Base-by-base conservation (phyloP, 2,329 filamentous ascomycete species). In the Aphanocladium album region DNA sequence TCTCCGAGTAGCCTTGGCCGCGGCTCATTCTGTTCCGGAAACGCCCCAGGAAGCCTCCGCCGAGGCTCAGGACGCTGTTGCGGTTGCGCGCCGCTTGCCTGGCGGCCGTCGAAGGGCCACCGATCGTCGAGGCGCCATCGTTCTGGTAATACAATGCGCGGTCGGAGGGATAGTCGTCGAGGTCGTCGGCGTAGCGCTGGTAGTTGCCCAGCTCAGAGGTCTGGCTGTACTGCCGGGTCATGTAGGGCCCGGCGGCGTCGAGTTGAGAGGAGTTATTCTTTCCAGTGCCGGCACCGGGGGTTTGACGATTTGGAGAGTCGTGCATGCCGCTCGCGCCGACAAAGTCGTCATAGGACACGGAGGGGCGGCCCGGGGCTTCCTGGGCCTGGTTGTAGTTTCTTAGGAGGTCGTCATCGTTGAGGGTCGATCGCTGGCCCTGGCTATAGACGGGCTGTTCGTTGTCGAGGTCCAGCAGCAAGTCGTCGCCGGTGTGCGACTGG, bases 281-380 rank as follows among this genome's bases (percentile, higher is more conserved):
- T 9, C 25, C 57, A 23, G 47, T 37, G 47, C 54, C 57, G 37
- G 45, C 45, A 33, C 41, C 58, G 21, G 58, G 52, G n/a, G n/a
- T n/a, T 30, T 63, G 43, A 54, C 60, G 17, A 62, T 21, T 51
- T 62, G 61, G 59, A 57, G 61, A 62, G 45, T 30, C 33, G 45
- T 37, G 43, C 61, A 46, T 78, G 75, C 65, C 76, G 77, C 58
- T 74, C 54, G 80, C 86, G 65, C 93, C 93, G 64, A 98, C 88
- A 73, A 97, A 98, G 69, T 95, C 89, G 80, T 97, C 93, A 76
- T 97, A 97, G 62, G 92, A 96, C 57, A 93, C 87, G 27, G 93
- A 97, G 57, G 92, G 90, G 66, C 93, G 89, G 61, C 86, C 67
- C 63, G 84, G 78, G 67, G 83, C 79, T 65, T 90, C 84, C 64